phyloP scores from a whole-genome alignment of 2,329 filamentous ascomycete genomes.

The Colletotrichum sp. region DNA sequence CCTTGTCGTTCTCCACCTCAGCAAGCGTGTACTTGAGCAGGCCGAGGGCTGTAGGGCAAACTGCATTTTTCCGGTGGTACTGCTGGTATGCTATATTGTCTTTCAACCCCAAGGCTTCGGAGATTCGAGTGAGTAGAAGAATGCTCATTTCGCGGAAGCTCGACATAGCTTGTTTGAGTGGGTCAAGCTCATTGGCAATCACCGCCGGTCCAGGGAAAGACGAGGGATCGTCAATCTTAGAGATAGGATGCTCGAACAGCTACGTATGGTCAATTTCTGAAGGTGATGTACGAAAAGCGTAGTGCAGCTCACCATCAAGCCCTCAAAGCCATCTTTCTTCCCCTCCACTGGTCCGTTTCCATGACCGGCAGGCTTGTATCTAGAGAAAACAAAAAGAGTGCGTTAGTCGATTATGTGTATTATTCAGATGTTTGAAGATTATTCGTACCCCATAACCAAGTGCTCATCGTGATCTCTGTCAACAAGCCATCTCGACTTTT shows the following conservation, averaged over 20 bases:
- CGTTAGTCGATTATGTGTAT: background rate
- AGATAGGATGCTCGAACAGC: constrained; percentile 4
- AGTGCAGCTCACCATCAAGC: background rate
- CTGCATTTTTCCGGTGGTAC: background rate
- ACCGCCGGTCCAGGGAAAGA: background rate
- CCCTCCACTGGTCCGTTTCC: constrained; percentile 1
- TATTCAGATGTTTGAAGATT: rapidly evolving
- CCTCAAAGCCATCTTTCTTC: constrained; percentile 1
- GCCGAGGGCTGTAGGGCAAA: background rate
- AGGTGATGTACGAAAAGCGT: rapidly evolving
- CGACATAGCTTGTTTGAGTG: background rate
- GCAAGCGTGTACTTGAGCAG: constrained; percentile 2
- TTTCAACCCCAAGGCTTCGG: background rate
- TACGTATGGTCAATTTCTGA: background rate
- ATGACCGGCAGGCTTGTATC: constrained; percentile 3
- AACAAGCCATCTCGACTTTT: background rate
- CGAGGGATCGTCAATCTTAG: background rate
- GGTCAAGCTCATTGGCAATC: background rate
- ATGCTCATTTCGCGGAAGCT: background rate
- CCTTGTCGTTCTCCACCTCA: background rate
- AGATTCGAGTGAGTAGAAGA: background rate
- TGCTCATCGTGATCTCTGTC: constrained; percentile 7
- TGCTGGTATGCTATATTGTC: background rate
- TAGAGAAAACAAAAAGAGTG: background rate
- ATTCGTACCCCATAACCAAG: background rate